A percentile compares a stretch with the other conserved stretches of the same genome.
These are phyloP conservation scores for Solanum hybrid DNA, from an alignment of 305 asterid species.

Conservation along the genomic window DNA sequence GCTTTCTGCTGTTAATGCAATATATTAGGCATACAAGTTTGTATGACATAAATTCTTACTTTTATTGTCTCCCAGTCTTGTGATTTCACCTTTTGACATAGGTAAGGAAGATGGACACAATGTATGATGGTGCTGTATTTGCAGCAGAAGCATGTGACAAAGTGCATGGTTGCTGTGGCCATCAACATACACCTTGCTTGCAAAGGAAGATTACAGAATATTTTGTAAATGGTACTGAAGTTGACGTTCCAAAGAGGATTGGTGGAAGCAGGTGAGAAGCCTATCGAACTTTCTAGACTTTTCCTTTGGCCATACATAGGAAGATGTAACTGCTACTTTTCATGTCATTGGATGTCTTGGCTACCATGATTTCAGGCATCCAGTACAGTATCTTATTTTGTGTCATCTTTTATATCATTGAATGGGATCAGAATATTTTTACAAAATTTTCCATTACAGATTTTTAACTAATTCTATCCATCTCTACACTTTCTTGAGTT, in stretches of 20 bases:
- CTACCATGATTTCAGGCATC: neutral
- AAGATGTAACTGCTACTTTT: neutral
- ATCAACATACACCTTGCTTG: conserved; percentile 71
- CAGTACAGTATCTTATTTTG: neutral
- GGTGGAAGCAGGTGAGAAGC: conserved; percentile 54
- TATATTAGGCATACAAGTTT: neutral
- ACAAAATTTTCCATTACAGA: neutral
- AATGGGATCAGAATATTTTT: neutral
- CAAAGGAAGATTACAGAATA: conserved; percentile 62
- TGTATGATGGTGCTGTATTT: conserved; percentile 53
- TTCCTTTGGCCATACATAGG: neutral
- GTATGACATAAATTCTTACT: neutral
- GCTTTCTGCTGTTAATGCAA: neutral
- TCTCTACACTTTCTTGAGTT: neutral
- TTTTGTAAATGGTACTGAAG: conserved; percentile 43
- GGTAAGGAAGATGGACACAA: conserved; percentile 68
- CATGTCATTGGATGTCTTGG: neutral
- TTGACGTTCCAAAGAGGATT: conserved; percentile 33
- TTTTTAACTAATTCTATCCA: neutral
- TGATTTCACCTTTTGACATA: conserved; percentile 18
- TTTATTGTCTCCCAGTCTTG: neutral
- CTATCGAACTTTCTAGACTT: neutral
- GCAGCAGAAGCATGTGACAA: conserved; percentile 63
- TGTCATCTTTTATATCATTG: neutral
- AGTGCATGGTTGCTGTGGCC: conserved; percentile 44